These are phyloP conservation scores for Grosmannia serpens DNA, from an alignment of 2,329 filamentous ascomycete genomes.

Conservation along the genomic window DNA sequence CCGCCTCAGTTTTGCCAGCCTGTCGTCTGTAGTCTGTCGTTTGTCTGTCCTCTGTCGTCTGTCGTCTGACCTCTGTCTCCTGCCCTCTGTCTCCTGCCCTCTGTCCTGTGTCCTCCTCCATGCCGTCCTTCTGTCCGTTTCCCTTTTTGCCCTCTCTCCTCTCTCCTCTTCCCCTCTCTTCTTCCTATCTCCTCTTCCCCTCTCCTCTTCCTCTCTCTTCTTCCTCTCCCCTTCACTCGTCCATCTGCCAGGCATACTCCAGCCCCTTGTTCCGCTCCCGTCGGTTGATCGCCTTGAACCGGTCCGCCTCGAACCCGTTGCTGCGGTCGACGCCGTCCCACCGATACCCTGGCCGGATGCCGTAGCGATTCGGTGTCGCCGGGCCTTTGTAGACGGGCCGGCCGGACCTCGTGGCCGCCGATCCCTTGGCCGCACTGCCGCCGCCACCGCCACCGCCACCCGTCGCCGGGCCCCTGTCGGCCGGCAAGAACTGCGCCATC, in stretches of 20 bases:
- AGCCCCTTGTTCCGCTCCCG: conserved; percentile 65
- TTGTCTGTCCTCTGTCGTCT: too few relatives aligned
- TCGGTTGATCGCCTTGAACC: conserved; percentile 79
- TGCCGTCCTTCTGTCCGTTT: too few relatives aligned
- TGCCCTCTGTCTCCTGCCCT: too few relatives aligned
- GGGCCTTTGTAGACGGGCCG: conserved; percentile 67
- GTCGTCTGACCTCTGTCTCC: too few relatives aligned
- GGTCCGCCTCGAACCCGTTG: conserved; percentile 87
- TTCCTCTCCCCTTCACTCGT: conserved; percentile 27
- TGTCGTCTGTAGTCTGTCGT: too few relatives aligned
- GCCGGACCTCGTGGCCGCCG: conserved; percentile 18
- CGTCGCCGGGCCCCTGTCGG: conserved; percentile 23
- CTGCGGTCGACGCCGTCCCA: conserved; percentile 96
- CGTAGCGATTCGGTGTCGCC: conserved; percentile 83
- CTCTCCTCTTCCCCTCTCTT: neutral
- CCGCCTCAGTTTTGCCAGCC: too few relatives aligned
- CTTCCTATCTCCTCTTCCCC: neutral
- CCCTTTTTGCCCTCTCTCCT: too few relatives aligned
- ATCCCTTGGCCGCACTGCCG: neutral
- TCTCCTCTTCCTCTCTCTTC: neutral
- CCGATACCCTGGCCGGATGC: conserved; percentile 79
- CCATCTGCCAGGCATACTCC: conserved; percentile 94
- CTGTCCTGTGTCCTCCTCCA: too few relatives aligned
- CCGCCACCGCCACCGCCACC: conserved; percentile 5
- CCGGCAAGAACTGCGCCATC: conserved; percentile 64